phyloP scores from a whole-genome alignment of 2,329 filamentous ascomycete species.

The Aspergillus ruber region DNA sequence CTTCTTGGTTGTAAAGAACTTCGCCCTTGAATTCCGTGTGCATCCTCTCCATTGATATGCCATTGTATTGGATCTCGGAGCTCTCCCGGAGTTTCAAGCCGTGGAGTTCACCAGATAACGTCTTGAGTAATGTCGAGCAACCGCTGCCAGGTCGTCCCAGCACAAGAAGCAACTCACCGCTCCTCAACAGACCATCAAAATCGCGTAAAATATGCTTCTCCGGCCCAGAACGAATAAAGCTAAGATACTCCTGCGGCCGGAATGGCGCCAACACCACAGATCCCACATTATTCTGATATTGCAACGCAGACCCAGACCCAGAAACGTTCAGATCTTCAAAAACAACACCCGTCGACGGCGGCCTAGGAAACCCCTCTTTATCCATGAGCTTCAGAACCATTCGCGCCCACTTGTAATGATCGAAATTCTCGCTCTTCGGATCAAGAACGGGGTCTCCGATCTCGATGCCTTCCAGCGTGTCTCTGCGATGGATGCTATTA shows the following conservation, averaged over 20 bases:
- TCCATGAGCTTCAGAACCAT: slow-evolving; percentile 47
- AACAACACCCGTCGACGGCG: slow-evolving; percentile 53
- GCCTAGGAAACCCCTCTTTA: slow-evolving; percentile 47
- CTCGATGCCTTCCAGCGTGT: slow-evolving; percentile 34
- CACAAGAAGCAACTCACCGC: slow-evolving; percentile 42
- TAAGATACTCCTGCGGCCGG: slow-evolving; percentile 50
- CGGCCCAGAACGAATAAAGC: slow-evolving; percentile 36
- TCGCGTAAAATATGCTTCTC: slow-evolving; percentile 51
- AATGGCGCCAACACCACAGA: slow-evolving; percentile 55
- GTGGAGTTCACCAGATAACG: slow-evolving; percentile 72
- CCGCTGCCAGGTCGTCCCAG: slow-evolving; percentile 37
- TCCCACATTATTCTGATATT: slow-evolving; percentile 62
- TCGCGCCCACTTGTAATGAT: slow-evolving; percentile 48
- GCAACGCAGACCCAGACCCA: slow-evolving; percentile 60
- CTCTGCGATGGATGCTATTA: slow-evolving; percentile 18
- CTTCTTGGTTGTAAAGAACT: slow-evolving; percentile 35
- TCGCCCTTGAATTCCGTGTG: slow-evolving; percentile 49
- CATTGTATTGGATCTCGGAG: slow-evolving; percentile 75
- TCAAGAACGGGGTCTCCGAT: slow-evolving; percentile 47
- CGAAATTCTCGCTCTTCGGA: slow-evolving; percentile 46
- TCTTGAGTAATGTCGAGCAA: slow-evolving; percentile 80
- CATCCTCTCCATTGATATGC: slow-evolving; percentile 62
- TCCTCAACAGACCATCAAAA: slow-evolving; percentile 49
- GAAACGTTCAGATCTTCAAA: slow-evolving; percentile 62
- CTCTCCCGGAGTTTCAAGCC: slow-evolving; percentile 65